Evolutionary conservation across 192 early-diverging fungal genomes (phyloP), one percentile per base, ranked within the genome.

Genomic region (Coemansia sp.): DNA sequence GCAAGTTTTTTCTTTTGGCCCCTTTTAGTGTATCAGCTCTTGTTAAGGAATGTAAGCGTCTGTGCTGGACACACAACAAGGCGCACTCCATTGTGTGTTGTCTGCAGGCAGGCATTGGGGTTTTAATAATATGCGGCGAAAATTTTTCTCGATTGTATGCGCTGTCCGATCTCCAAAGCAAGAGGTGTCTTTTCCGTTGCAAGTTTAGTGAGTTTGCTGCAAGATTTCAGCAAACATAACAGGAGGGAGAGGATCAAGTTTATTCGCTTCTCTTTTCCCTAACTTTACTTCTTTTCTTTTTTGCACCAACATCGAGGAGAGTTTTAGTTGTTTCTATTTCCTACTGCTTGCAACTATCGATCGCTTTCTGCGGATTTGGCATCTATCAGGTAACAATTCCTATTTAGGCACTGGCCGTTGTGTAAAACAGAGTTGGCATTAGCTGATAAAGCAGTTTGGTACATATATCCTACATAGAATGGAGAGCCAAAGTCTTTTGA

Each of bases 81-180:
- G 51, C 51, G 51, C 58, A 60, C 24, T 21, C 21, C 23, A 47
- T 48, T 57, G 29, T 23, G 21, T 12, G 27, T 47, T 60, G 38
- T 57, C 56, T 57, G 29, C 32, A 37, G 56, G 35, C 32, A 38
- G 19, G 56, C 38, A 21, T 48, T 27, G 47, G 12, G n/a, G 14
- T 27, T 9, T 27, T 58, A 38, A 15, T 27, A 58, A 37, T 8
- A 21, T 58, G 57, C n/a, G 22, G 45, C 8, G 32, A 59, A 59
- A 23, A 60, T 51, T 50, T 51, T 54, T 41, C 21, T 23, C 37
- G 38, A 60, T 60, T 60, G 58, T 60, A 53, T 22, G 51, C 51
- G 51, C 21, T 24, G 51, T 15, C 24, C 22, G 51, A 53, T 24
- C 21, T 53, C 21, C 51, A 53, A 25, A 35, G 32, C 27, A 3